Percentiles rank a stretch among this genome's conserved stretches.
phyloP scores from a whole-genome alignment of 441 rosid genomes.

The Gossypium gossypioides region DNA sequence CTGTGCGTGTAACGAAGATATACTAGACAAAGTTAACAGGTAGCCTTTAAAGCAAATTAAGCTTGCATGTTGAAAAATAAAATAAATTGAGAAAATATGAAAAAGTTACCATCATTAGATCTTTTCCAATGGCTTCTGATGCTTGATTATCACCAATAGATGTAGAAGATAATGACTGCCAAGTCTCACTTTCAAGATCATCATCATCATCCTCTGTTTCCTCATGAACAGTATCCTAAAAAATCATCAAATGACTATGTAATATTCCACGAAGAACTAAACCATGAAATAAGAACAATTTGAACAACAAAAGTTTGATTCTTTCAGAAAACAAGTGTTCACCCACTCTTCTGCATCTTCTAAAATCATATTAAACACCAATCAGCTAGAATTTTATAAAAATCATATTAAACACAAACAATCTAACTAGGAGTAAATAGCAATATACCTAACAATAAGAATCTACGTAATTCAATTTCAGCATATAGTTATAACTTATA shows the following conservation, averaged over 20 bases:
- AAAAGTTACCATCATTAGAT: slow-evolving; percentile 56
- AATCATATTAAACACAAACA: background rate
- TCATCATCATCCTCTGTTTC: slow-evolving; percentile 33
- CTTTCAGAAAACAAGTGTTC: background rate
- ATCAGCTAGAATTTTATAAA: background rate
- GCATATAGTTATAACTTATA: background rate
- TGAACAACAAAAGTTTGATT: background rate
- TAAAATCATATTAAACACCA: background rate
- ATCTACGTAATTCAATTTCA: background rate
- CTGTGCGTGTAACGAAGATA: slow-evolving; percentile 23
- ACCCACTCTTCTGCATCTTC: background rate
- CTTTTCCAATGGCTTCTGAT: slow-evolving; percentile 50
- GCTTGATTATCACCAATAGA: slow-evolving; percentile 36
- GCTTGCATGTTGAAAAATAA: background rate
- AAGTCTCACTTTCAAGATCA: slow-evolving; percentile 36
- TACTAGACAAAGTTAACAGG: slow-evolving; percentile 3
- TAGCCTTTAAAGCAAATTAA: background rate
- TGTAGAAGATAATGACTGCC: slow-evolving; percentile 39
- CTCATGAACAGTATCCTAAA: slow-evolving; percentile 27
- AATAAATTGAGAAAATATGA: slow-evolving; percentile 8
- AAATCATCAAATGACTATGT: slow-evolving; percentile 16
- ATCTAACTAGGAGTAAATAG: background rate
- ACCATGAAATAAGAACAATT: background rate
- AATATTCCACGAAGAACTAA: background rate
- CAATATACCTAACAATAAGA: background rate